Evolutionary conservation across 257 asterid genomes (phyloP).

Genomic region (Nicotiana undulata): DNA sequence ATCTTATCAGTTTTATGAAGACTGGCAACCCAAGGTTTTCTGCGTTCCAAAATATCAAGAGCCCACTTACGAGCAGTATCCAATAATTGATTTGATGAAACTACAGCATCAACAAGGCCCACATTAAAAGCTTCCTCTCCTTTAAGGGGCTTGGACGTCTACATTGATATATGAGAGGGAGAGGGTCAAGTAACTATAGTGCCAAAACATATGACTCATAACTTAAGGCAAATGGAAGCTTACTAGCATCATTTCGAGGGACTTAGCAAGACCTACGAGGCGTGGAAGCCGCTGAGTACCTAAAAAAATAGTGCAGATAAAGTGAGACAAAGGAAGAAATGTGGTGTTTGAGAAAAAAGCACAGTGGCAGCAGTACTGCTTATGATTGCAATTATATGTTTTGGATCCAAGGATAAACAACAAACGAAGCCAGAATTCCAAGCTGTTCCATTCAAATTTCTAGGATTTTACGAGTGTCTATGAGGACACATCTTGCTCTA

Average conservation of each 20-base stretch:
- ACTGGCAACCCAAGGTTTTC: conserved; percentile 75
- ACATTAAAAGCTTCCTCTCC: conserved; percentile 83
- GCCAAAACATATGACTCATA: background rate
- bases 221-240: conserved; percentile 15
- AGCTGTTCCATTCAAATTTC: background rate
- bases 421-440: background rate
- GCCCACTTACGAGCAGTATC: conserved; percentile 84
- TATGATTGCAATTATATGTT: background rate
- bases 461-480: background rate
- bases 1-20: conserved; percentile 78
- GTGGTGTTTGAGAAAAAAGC: background rate
- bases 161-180: conserved; percentile 13
- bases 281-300: conserved; percentile 99
- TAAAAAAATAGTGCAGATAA: conserved; percentile 19
- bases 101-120: conserved; percentile 93
- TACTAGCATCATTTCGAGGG: conserved; percentile 98
- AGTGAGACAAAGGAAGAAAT: background rate
- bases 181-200: background rate
- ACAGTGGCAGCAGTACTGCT: background rate
- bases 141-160: conserved; percentile 91
- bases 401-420: background rate
- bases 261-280: conserved; percentile 92
- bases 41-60: conserved; percentile 71
- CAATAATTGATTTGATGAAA: conserved; percentile 58
- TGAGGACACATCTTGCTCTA: background rate